phyloP scores from a whole-genome alignment of 1,139 yeast species.

The Debaryomyces nepalensis region DNA sequence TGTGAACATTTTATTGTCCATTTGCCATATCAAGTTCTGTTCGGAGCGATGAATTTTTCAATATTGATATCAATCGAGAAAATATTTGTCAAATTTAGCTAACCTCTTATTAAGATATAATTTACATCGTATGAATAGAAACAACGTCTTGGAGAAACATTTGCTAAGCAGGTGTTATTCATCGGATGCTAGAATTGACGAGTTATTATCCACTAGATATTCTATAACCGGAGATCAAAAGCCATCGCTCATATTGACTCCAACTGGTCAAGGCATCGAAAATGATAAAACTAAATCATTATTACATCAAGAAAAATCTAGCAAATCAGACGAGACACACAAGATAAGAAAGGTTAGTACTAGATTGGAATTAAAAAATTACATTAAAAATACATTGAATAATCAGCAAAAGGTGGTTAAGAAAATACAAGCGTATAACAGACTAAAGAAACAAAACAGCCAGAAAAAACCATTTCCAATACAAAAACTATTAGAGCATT shows the following conservation, averaged over 20 bases:
- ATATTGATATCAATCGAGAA: slow-evolving; percentile 2
- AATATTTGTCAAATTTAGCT: not conserved
- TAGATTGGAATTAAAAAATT: slow-evolving; percentile 49
- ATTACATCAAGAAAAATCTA: slow-evolving; percentile 20
- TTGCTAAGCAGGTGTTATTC: slow-evolving; percentile 57
- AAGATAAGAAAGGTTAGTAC: slow-evolving; percentile 36
- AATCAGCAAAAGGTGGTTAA: slow-evolving; percentile 44
- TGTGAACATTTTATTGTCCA: not conserved
- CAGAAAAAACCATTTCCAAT: slow-evolving; percentile 31
- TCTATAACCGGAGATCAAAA: slow-evolving; percentile 62
- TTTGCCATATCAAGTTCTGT: not conserved
- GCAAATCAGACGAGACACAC: slow-evolving; percentile 16
- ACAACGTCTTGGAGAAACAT: slow-evolving; percentile 51
- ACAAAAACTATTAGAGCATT: slow-evolving; percentile 33
- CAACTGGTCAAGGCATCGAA: slow-evolving; percentile 38
- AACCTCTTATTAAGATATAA: no score
- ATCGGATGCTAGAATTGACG: slow-evolving; percentile 45
- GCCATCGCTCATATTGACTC: slow-evolving; percentile 54
- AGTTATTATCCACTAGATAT: slow-evolving; percentile 60
- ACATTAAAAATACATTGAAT: slow-evolving; percentile 40
- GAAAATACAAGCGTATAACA: slow-evolving; percentile 36
- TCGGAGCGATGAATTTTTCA: not conserved
- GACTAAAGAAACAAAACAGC: slow-evolving; percentile 19
- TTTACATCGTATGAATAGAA: slow-evolving; percentile 31
- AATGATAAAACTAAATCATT: slow-evolving; percentile 24